These are phyloP conservation scores for Saccharomyces hybrid DNA, from an alignment of 1,139 yeast genomes.

Conservation along the genomic window DNA sequence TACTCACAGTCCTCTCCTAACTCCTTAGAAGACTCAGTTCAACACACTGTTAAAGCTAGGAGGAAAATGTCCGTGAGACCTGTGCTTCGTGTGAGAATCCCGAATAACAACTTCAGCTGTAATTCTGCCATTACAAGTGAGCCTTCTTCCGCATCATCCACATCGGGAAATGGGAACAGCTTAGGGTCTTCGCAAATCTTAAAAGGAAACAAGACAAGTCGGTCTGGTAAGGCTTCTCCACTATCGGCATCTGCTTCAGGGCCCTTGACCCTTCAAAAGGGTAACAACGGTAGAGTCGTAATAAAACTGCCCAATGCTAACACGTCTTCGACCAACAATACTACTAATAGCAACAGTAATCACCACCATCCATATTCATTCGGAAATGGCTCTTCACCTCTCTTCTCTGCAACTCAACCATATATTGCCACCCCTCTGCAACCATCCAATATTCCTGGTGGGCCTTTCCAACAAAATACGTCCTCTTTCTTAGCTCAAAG, in stretches of 20 bases:
- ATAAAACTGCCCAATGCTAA: background rate
- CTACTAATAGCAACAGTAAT: background rate
- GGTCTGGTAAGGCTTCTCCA: background rate
- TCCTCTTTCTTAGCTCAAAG: background rate
- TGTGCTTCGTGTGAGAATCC: background rate
- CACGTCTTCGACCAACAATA: background rate
- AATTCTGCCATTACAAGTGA: background rate
- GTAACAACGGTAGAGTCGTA: background rate
- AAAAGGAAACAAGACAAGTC: background rate
- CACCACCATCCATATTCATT: background rate
- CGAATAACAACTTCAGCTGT: background rate
- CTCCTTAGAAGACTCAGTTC: background rate
- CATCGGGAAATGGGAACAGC: background rate
- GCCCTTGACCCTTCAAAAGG: background rate
- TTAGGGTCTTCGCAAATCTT: background rate
- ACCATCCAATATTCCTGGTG: background rate
- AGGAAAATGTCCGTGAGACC: background rate
- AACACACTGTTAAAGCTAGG: background rate
- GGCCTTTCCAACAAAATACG: background rate
- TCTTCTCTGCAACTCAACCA: slow-evolving; percentile 12
- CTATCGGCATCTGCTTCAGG: background rate
- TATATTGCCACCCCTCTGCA: slow-evolving; percentile 16
- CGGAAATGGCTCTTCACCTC: slow-evolving; percentile 8
- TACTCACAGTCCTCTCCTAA: background rate
- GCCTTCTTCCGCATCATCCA: background rate